Conservation (phyloP, 129 eudicot genomes). For the Glebionis coronaria region DNA sequence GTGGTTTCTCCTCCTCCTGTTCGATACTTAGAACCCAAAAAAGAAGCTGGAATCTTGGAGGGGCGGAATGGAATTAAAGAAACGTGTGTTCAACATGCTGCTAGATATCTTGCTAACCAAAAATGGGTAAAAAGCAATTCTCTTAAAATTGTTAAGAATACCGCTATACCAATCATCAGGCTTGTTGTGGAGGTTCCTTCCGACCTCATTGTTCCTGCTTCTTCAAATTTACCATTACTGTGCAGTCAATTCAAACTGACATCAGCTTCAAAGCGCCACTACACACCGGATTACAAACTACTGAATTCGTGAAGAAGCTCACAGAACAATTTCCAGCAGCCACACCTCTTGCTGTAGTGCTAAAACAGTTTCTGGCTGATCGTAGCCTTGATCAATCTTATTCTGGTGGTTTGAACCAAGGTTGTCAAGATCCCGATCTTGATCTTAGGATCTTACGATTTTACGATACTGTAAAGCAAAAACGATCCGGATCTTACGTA, state of each 20-base stretch:
- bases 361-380: conserved; percentile 88
- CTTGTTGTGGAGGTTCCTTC: conserved; percentile 86
- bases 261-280: conserved; percentile 90
- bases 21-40: conserved; percentile 87
- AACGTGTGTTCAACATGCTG: conserved; percentile 97
- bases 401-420: conserved; percentile 97
- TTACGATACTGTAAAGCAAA: too few species aligned
- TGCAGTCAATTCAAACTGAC: conserved; percentile 69
- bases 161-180: conserved; percentile 99
- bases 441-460: too few species aligned
- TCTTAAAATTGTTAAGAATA: conserved; percentile 87
- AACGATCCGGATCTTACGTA: too few species aligned
- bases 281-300: conserved; percentile 95
- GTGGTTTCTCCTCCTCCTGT: conserved; percentile 96
- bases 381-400: conserved; percentile 91
- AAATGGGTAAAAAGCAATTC: conserved; percentile 98
- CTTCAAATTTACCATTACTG: not conserved
- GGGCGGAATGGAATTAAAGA: conserved; percentile 95
- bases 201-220: conserved; percentile 36
- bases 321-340: conserved; percentile 91
- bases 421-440: too few species aligned
- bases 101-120: conserved; percentile 88
- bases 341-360: conserved; percentile 74
- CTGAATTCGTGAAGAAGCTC: conserved; percentile 84
- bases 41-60: conserved; percentile 95